Evolutionary conservation across 2,329 filamentous ascomycete genomes (phyloP).

Genomic region (Clarireedia hainanense): DNA sequence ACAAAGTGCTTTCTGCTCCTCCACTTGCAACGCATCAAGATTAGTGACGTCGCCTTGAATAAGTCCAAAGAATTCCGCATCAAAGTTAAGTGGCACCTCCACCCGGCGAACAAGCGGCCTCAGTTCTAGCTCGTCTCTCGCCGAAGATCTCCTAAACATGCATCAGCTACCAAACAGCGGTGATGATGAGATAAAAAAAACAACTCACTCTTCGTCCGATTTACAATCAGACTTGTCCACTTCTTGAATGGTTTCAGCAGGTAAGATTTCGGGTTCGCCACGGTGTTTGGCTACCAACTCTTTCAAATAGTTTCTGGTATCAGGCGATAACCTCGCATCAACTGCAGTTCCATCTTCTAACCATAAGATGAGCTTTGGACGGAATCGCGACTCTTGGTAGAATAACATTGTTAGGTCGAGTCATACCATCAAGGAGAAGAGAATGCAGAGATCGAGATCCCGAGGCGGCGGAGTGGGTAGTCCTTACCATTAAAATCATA

Average conservation of each 20-base stretch:
- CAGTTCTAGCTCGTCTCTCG: background rate
- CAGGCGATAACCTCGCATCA: slow-evolving; percentile 52
- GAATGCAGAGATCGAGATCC: too few species aligned
- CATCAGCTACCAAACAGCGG: too few species aligned
- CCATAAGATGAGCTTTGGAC: slow-evolving; percentile 63
- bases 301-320: slow-evolving; percentile 54
- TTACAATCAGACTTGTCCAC: background rate
- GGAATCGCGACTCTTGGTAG: slow-evolving; percentile 39
- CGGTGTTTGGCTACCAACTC: slow-evolving; percentile 35
- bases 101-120: slow-evolving; percentile 36
- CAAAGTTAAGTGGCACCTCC: slow-evolving; percentile 71
- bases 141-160: background rate
- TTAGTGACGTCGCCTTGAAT: slow-evolving; percentile 58
- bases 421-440: background rate
- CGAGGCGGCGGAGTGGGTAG: slow-evolving; percentile 8
- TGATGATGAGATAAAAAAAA: background rate
- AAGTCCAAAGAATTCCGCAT: slow-evolving; percentile 71
- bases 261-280: background rate
- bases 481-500: slow-evolving; percentile 47
- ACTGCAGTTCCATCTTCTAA: slow-evolving; percentile 58
- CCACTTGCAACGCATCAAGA: slow-evolving; percentile 56
- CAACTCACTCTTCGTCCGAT: background rate
- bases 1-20: slow-evolving; percentile 56
- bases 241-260: background rate
- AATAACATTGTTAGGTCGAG: background rate